Base-by-base conservation (phyloP, 2,329 filamentous ascomycete genomes). In the Pseudogymnoascus destructans region DNA sequence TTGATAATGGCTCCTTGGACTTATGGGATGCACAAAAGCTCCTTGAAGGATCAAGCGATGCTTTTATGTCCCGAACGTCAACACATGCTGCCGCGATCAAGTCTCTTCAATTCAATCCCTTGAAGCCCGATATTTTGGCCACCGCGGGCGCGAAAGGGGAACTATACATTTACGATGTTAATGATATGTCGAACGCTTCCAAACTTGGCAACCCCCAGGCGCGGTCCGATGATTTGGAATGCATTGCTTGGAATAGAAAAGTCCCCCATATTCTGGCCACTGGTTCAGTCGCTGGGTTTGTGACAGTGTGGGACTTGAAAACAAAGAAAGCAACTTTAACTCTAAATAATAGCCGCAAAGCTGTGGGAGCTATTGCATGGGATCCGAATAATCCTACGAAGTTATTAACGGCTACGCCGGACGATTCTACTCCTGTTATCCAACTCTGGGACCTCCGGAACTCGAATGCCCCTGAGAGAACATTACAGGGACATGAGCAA, bases 221-320 rank as follows among this genome's bases (percentile, higher is more conserved):
- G 63, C 86, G 92, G 69, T 87, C 90, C 36, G 92, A 97, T 67
- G 93, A 98, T 66, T 88, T 97, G 63, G 93, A 97, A 68, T 95
- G 91, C 64, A 78, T 98, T 61, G 92, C 95, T 65, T 98, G 95
- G 95, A 98, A 98, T 74, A 91, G 90, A 69, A 97, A 95, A 75
- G 92, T 97, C 40, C 83, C 92, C 11, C 92, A 98, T 70, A 98
- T 98, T 70, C 75, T 98, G 65, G 93, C 92, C 15, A 97, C 92
- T 8, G 93, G 93, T 64, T 92, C 91, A 69, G 87, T 84, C 62
- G 91, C 90, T 55, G 93, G 93, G 3, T 95, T 97, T 68, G 91
- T 97, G 33, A 97, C 93, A 1, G 92, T 98, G 15, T 98, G 93
- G 93, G 93, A 98, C 73, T 79, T 97, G 63, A 96, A 95, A 77